Percentiles rank a stretch among this genome's conserved stretches.
These are phyloP conservation scores for Penicillium angulare DNA, from an alignment of 495 filamentous ascomycete species.

Conservation along the genomic window DNA sequence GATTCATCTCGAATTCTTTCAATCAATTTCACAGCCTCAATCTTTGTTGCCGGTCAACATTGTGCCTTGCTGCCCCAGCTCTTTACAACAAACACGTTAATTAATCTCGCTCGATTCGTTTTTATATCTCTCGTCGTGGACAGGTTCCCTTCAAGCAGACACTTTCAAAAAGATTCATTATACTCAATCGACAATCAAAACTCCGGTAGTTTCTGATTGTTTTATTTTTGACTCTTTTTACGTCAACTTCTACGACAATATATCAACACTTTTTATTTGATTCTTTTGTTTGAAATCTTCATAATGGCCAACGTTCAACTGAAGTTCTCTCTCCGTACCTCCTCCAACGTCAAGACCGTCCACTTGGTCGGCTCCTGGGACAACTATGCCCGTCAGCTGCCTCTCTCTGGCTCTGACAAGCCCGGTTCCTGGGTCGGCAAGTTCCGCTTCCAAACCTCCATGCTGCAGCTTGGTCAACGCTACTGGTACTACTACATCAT, in stretches of 20 bases:
- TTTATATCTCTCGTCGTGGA: constrained; percentile 31
- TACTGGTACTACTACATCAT: constrained; percentile 99
- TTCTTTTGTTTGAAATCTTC: constrained; percentile 34
- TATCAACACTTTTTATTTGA: constrained; percentile 15
- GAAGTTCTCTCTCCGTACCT: constrained; percentile 89
- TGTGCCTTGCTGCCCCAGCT: constrained; percentile 34
- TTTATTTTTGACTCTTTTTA: constrained; percentile 14
- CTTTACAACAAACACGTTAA: constrained; percentile 46
- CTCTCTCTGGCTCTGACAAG: constrained; percentile 86
- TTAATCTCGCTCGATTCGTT: constrained; percentile 58
- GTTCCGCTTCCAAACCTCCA: constrained; percentile 87
- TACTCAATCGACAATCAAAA: constrained; percentile 7
- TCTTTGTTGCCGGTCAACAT: constrained; percentile 54
- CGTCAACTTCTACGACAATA: constrained; percentile 18
- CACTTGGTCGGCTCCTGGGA: constrained; percentile 98
- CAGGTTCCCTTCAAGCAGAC: constrained; percentile 22
- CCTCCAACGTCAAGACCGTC: constrained; percentile 94
- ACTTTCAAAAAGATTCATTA: constrained; percentile 6
- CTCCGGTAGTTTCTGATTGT: constrained; percentile 24
- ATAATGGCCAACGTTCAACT: constrained; percentile 85
- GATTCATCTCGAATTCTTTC: constrained; percentile 34
- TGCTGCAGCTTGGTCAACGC: constrained; percentile 77
- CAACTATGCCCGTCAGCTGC: constrained; percentile 89
- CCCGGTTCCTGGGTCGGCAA: constrained; percentile 88
- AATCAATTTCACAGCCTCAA: constrained; percentile 20